Evolutionary conservation across 108 stramenopile species (phyloP).

Genomic region (Pseudonitzschia delicatissima): DNA sequence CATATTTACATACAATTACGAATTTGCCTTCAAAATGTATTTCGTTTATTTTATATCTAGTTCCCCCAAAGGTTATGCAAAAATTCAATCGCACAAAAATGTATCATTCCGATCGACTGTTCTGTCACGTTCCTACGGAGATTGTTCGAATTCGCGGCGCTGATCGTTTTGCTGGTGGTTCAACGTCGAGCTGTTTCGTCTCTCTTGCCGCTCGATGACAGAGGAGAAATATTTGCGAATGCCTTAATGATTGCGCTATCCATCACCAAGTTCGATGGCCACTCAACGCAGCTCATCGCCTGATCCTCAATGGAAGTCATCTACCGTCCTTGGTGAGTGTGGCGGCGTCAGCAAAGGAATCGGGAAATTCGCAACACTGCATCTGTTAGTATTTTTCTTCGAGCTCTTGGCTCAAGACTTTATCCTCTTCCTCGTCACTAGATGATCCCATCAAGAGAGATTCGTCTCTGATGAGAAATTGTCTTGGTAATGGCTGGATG

Average conservation of each 20-base stretch:
- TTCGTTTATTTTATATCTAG: too few species aligned
- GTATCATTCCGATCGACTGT: too few species aligned
- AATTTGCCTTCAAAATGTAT: too few species aligned
- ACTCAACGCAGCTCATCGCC: constrained; percentile 45
- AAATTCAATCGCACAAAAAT: too few species aligned
- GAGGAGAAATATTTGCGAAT: constrained; percentile 10
- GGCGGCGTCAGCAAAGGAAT: constrained; percentile 47
- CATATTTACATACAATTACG: background rate
- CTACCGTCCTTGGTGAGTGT: constrained; percentile 45
- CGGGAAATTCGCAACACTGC: constrained; percentile 21
- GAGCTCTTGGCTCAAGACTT: constrained; percentile 21
- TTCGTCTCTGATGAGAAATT: constrained; percentile 12
- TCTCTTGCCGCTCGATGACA: constrained; percentile 4
- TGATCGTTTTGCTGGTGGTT: background rate
- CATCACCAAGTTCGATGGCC: constrained; percentile 70
- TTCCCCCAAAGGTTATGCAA: too few species aligned
- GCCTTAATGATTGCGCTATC: constrained; percentile 64
- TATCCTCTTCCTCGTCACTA: constrained; percentile 36
- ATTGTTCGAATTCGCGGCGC: constrained; percentile 10
- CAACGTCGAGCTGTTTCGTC: too few species aligned
- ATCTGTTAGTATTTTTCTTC: constrained; percentile 1
- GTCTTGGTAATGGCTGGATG: constrained; percentile 2
- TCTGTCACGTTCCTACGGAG: constrained; percentile 9
- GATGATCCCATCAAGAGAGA: constrained; percentile 1
- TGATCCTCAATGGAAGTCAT: constrained; percentile 41